phyloP scores from a whole-genome alignment of 768 basidiomycete genomes.

The Collybiopsis confluens region DNA sequence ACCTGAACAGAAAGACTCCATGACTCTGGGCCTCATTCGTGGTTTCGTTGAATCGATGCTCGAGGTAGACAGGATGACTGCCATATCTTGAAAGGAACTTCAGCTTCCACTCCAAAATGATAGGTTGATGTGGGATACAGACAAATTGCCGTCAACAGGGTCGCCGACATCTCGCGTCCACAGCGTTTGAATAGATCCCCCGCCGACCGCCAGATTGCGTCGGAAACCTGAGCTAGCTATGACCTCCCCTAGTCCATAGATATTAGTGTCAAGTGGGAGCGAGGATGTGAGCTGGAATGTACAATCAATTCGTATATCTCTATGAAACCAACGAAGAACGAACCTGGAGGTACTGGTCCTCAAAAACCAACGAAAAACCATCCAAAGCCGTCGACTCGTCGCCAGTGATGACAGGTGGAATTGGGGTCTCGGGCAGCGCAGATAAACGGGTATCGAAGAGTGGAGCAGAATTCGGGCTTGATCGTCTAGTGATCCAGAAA shows the following conservation, averaged over 20 bases:
- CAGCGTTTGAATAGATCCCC: constrained; percentile 62
- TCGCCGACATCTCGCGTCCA: constrained; percentile 64
- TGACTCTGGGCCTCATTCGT: constrained; percentile 56
- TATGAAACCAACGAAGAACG: not conserved
- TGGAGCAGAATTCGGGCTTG: constrained; percentile 46
- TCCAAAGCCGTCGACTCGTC: constrained; percentile 55
- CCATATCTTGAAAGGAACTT: constrained; percentile 49
- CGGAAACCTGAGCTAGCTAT: constrained; percentile 67
- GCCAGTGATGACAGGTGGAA: constrained; percentile 44
- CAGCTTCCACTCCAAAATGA: not conserved
- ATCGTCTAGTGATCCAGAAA: constrained; percentile 76
- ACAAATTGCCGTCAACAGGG: constrained; percentile 69
- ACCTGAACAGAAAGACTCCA: constrained; percentile 75
- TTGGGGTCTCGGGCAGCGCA: constrained; percentile 59
- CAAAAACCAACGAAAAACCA: constrained; percentile 70
- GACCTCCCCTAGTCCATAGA: constrained; percentile 78
- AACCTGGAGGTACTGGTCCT: constrained; percentile 77
- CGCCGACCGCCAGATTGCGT: constrained; percentile 49
- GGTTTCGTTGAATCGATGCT: constrained; percentile 59
- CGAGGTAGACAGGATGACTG: constrained; percentile 68
- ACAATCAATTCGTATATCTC: not conserved
- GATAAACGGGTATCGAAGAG: constrained; percentile 68
- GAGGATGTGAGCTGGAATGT: constrained; percentile 52
- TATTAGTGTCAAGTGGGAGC: constrained; percentile 61
- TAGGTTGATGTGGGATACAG: constrained; percentile 21